Evolutionary conservation across 2,329 filamentous ascomycete species (phyloP).

Genomic region (Fusarium sp.): DNA sequence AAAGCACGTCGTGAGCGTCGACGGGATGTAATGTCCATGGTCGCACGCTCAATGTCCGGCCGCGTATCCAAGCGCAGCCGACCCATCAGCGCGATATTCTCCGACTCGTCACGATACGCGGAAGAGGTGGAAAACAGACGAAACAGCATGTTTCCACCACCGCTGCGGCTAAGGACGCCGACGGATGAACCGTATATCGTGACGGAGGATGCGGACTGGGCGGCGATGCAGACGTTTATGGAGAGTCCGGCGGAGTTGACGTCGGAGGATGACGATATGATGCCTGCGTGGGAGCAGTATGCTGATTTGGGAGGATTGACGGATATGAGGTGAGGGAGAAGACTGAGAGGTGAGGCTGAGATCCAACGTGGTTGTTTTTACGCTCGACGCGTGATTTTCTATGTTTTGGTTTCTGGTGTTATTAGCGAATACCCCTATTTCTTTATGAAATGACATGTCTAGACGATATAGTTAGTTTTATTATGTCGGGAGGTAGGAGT

Average conservation of each 20-base stretch:
- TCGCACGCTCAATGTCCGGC: conserved; percentile 45
- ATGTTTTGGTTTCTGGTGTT: conserved; percentile 12
- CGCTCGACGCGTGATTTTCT: conserved; percentile 29
- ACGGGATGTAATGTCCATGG: conserved; percentile 48
- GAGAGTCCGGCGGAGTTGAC: conserved; percentile 42
- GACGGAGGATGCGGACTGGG: conserved; percentile 54
- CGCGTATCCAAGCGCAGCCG: conserved; percentile 45
- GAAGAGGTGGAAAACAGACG: conserved; percentile 47
- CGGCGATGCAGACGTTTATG: conserved; percentile 55
- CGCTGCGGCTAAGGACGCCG: conserved; percentile 40
- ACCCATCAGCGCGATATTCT: conserved; percentile 49
- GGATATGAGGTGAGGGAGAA: conserved; percentile 50
- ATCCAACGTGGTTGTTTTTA: conserved; percentile 1
- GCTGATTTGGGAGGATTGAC: conserved; percentile 61
- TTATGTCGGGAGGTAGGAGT: conserved; percentile 16
- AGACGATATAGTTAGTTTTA: conserved; percentile 35
- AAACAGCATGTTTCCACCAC: conserved; percentile 46
- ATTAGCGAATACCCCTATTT: conserved; percentile 46
- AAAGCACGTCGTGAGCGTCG: conserved; percentile 49
- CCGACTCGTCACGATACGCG: conserved; percentile 47
- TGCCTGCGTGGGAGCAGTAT: conserved; percentile 62
- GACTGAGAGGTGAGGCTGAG: background rate
- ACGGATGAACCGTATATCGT: conserved; percentile 47
- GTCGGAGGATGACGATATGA: conserved; percentile 41
- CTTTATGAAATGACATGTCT: conserved; percentile 38